A percentile compares a stretch with the other conserved stretches of the same genome.
phyloP scores from a whole-genome alignment of 805 yeast genomes.

The Candida sanyiensis region DNA sequence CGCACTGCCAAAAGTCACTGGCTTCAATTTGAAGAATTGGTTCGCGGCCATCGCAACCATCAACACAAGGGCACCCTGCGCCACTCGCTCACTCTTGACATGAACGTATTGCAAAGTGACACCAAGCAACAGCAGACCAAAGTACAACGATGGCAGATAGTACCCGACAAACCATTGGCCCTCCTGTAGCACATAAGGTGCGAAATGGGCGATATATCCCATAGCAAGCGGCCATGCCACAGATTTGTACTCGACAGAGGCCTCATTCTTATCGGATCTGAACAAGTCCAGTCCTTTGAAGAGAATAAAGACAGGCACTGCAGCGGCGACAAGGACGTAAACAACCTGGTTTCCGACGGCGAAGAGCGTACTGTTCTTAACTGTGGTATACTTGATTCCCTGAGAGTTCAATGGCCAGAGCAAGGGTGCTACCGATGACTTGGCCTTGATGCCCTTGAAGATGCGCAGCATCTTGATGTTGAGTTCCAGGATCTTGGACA shows the following conservation, averaged over 20 bases:
- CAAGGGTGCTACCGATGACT: conserved; percentile 32
- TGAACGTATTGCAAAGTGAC: conserved; percentile 40
- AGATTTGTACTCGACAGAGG: conserved; percentile 13
- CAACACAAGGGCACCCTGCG: conserved; percentile 23
- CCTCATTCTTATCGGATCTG: conserved; percentile 16
- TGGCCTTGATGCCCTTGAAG: conserved; percentile 13
- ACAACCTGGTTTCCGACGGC: conserved; percentile 58
- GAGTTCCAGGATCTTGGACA: conserved; percentile 21
- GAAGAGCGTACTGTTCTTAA: conserved; percentile 43
- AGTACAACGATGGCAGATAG: conserved; percentile 46
- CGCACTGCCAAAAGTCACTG: conserved; percentile 40
- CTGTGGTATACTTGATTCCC: conserved; percentile 56
- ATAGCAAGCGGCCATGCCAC: conserved; percentile 28
- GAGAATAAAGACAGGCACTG: conserved; percentile 26
- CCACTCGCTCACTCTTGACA: conserved; percentile 26
- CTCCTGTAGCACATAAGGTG: conserved; percentile 43
- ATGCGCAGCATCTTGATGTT: conserved; percentile 16
- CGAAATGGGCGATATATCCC: conserved; percentile 55
- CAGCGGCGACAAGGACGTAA: conserved; percentile 42
- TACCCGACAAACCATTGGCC: conserved; percentile 37
- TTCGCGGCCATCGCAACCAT: conserved; percentile 16
- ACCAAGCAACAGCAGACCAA: conserved; percentile 40
- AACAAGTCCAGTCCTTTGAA: conserved; percentile 24
- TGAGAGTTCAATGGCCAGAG: conserved; percentile 57
- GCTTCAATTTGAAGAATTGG: conserved; percentile 30